A percentile compares a stretch with the other conserved stretches of the same genome.
phyloP scores from a whole-genome alignment of 345 rosid genomes.

The Boechera retrofracta region DNA sequence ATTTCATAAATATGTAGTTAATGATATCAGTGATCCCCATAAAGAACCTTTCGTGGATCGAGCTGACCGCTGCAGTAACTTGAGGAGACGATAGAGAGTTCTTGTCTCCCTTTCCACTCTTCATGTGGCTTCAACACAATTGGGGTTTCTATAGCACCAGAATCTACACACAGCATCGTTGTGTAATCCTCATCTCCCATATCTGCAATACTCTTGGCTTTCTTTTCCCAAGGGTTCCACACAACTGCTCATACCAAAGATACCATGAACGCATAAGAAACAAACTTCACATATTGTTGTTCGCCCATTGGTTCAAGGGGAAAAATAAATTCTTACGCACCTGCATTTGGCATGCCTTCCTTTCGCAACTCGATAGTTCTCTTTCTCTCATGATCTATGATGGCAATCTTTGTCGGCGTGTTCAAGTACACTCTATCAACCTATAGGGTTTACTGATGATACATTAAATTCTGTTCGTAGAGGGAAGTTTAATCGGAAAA shows the following conservation, averaged over 20 bases:
- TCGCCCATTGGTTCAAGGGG: background rate
- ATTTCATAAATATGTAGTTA: background rate
- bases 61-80: slow-evolving; percentile 96
- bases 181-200: slow-evolving; percentile 58
- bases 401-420: slow-evolving; percentile 79
- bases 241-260: slow-evolving; percentile 43
- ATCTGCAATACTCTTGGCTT: slow-evolving; percentile 46
- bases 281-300: background rate
- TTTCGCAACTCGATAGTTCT: slow-evolving; percentile 75
- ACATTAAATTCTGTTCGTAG: slow-evolving; percentile 11
- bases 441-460: slow-evolving; percentile 41
- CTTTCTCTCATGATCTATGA: slow-evolving; percentile 90
- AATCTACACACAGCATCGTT: slow-evolving; percentile 53
- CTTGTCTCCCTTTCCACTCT: slow-evolving; percentile 92
- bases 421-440: slow-evolving; percentile 77
- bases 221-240: slow-evolving; percentile 63
- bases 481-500: background rate
- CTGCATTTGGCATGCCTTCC: slow-evolving; percentile 73
- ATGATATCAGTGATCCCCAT: slow-evolving; percentile 52
- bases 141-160: slow-evolving; percentile 39
- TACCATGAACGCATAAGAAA: background rate
- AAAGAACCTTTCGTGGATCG: slow-evolving; percentile 86
- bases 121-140: slow-evolving; percentile 69
- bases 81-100: slow-evolving; percentile 86
- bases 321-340: background rate